Evolutionary conservation across 164 flowering plant genomes (phyloP).

Genomic region (Nelumbo lutea): DNA sequence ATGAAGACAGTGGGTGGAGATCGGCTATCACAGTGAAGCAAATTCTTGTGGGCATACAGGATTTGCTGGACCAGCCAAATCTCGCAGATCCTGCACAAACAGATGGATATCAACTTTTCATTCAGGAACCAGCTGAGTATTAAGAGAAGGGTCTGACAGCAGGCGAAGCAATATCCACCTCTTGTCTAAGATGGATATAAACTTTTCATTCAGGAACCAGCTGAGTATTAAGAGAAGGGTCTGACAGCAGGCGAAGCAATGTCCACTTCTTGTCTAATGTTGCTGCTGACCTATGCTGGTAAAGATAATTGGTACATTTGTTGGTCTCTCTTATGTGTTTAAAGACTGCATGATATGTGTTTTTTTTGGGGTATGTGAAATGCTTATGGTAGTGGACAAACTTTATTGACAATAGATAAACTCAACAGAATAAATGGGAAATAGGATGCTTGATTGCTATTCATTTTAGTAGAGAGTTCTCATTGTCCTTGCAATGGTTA

Average conservation of each 20-base stretch:
- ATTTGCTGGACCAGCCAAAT: constrained; percentile 84
- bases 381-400: background rate
- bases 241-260: constrained; percentile 65
- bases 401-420: background rate
- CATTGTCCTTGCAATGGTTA: background rate
- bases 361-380: background rate
- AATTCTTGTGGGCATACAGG: constrained; percentile 87
- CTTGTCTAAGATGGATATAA: constrained; percentile 79
- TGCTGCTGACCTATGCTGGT: background rate
- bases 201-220: constrained; percentile 73
- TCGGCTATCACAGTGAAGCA: constrained; percentile 97
- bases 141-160: constrained; percentile 67
- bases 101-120: constrained; percentile 85
- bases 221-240: constrained; percentile 72
- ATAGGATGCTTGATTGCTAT: background rate
- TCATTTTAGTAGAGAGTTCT: background rate
- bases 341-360: background rate
- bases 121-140: constrained; percentile 73
- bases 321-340: constrained; percentile 7
- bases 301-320: constrained; percentile 10
- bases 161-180: constrained; percentile 66
- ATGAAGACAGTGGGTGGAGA: constrained; percentile 15
- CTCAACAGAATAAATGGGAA: background rate
- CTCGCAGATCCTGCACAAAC: constrained; percentile 94
- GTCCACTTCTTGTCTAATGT: constrained; percentile 47